Evolutionary conservation across 768 basidiomycete genomes (phyloP).

Genomic region (Mycena albidolilacea): DNA sequence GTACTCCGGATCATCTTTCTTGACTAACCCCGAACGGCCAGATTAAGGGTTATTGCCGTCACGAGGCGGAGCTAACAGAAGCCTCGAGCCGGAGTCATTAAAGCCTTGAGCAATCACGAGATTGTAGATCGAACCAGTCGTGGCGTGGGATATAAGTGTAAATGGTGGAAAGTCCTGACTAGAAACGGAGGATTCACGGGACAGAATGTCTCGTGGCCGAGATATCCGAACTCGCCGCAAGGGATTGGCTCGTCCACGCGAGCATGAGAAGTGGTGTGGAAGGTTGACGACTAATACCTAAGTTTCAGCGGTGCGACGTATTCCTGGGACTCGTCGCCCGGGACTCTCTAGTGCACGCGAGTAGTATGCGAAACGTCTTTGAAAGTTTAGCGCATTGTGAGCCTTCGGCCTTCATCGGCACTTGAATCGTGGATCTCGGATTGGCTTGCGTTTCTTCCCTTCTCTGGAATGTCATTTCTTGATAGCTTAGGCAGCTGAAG

Average conservation of each 20-base stretch:
- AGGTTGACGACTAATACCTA: conserved; percentile 1
- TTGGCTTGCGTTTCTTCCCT: conserved; percentile 3
- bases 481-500: not conserved
- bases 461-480: conserved; percentile 1
- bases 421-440: conserved; percentile 1
- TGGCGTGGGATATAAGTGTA: not conserved
- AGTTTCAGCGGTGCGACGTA: conserved; percentile 1
- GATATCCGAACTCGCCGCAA: not conserved
- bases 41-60: not conserved
- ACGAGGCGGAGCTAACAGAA: not conserved
- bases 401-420: not conserved
- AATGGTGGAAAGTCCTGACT: conserved; percentile 11
- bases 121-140: conserved; percentile 4
- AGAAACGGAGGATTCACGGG: not conserved
- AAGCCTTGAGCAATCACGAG: not conserved
- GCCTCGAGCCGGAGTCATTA: conserved; percentile 6
- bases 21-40: conserved; percentile 3
- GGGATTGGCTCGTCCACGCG: conserved; percentile 10
- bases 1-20: not conserved
- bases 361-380: conserved; percentile 1
- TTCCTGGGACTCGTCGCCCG: conserved; percentile 3
- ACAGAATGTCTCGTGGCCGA: conserved; percentile 4
- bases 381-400: conserved; percentile 1
- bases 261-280: conserved; percentile 9
- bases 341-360: conserved; percentile 1